Base-by-base conservation (phyloP, 2,329 filamentous ascomycete species). In the Thermothelomyces thermophilus region DNA sequence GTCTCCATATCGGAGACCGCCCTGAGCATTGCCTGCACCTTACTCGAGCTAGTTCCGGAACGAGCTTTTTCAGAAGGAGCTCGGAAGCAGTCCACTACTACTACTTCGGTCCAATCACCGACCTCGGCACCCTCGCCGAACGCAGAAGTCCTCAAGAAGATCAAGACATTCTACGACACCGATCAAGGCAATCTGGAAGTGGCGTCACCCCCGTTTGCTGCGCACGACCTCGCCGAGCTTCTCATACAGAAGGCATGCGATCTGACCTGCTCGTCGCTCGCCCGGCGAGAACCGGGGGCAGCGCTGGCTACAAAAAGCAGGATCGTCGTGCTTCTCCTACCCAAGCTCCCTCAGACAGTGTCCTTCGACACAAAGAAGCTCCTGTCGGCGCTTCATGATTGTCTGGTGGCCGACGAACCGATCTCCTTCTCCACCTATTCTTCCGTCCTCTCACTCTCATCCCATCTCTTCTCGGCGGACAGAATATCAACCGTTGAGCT, bases 131-230 rank as follows among this genome's bases (percentile, higher is more conserved):
- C 62, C n/a, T 62, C 69, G 30, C 60, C 70, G 3, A 74, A 72
- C 42, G 56, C 66, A n/a, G 77, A 82, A 33, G 67, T 86, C 10
- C 65, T 86, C 40, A 76, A 77, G 53, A 77, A 68, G 51, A 80
- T 88, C 45, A 76, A 73, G 58, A 68, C 70, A 9, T 90, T 89
- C 60, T 90, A 90, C 63, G 72, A 82, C 30, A 73, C 79, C 52
- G 83, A 86, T 52, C 84, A 87, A 63, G 83, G 82, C 36, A 87
- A 80, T 56, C 68, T 86, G 17, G 84, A 88, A 51, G 74, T 76
- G 31, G 73, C 74, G 7, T 65, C 74, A 5, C 70, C 79, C 3
- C 86, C 86, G 3, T 84, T 86, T 56, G 66, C 71, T 9, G 66
- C 77, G 5, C 68, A 69, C 16, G 70, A 75, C 19, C 66, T 82